Base-by-base conservation (phyloP, 768 basidiomycete genomes). In the Mycena maculata region DNA sequence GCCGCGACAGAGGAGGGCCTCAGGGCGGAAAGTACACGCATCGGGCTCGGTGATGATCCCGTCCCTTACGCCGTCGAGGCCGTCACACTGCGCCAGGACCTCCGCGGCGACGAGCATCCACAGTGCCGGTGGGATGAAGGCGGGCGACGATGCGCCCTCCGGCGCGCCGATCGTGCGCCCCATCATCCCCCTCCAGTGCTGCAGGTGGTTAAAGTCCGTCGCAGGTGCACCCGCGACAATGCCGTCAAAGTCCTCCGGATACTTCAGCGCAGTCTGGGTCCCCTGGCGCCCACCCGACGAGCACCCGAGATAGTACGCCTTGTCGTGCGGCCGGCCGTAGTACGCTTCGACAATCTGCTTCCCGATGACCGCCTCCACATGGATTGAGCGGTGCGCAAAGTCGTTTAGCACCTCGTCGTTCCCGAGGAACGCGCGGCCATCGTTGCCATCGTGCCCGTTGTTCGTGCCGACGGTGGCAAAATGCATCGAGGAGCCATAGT, bases 201-300 rank as follows among this genome's bases (percentile, higher is more conserved):
- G 15, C n/a, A 71, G 53, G 27, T 38, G 42, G 18, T 67, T 66
- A 25, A 55, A 65, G 52, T 71, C 45, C 1, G 49, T 72, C 11
- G 74, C 75, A 9, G 76, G 75, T 12, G 74, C 60, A 1, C 76
- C 76, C 15, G 73, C 73, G 10, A 77, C 44, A 25, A 76, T 69
- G 18, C 73, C 76, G 60, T 76, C 74, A 41, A 75, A 77, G 58
- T 77, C 75, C 1, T 71, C 71, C 0, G 76, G 76, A 44, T 66
- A 76, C 15, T 65, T 49, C 28, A 68, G 53, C 12, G 74, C 73
- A 2, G 72, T 62, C 38, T 73, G 70, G 0, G 70, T 66, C 5
- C 72, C 76, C 60, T 76, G 75, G 28, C 75, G 71, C 23, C 76
- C 76, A 12, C 75, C 76, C 1, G 70, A 73, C 3, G 74, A 75